Conservation (phyloP, 176 grass and related monocot species). For the Carex cristatella region DNA sequence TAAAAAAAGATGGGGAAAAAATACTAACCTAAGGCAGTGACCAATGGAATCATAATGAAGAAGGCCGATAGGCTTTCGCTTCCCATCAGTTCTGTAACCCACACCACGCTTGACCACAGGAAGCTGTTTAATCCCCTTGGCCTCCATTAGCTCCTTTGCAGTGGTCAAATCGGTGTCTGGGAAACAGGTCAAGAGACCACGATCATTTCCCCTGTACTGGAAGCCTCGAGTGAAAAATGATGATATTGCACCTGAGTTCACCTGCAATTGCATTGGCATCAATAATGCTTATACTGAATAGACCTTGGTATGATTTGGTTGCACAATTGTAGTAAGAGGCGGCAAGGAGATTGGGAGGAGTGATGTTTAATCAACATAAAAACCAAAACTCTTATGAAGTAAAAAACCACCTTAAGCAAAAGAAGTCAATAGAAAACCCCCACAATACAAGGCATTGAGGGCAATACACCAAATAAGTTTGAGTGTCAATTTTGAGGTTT, state of each 20-base stretch:
- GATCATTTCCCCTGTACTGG: slow-evolving; percentile 40
- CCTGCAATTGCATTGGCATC: slow-evolving; percentile 47
- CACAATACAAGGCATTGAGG: neutral
- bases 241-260: slow-evolving; percentile 40
- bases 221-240: slow-evolving; percentile 74
- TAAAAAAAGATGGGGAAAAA: slow-evolving; percentile 6
- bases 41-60: slow-evolving; percentile 81
- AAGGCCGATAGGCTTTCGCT: slow-evolving; percentile 62
- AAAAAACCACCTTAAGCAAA: neutral
- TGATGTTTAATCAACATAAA: neutral
- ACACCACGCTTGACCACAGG: slow-evolving; percentile 85
- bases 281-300: neutral
- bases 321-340: neutral
- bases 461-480: neutral
- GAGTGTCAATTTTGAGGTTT: neutral
- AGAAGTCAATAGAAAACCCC: neutral
- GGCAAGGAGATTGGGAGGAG: neutral
- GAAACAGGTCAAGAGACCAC: slow-evolving; percentile 83
- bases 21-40: slow-evolving; percentile 63
- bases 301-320: neutral
- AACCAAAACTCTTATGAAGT: neutral
- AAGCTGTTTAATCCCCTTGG: slow-evolving; percentile 87
- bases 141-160: slow-evolving; percentile 91
- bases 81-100: slow-evolving; percentile 41
- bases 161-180: slow-evolving; percentile 89